phyloP scores from a whole-genome alignment of 352 stramenopile genomes.

The Phytophthora capsici region DNA sequence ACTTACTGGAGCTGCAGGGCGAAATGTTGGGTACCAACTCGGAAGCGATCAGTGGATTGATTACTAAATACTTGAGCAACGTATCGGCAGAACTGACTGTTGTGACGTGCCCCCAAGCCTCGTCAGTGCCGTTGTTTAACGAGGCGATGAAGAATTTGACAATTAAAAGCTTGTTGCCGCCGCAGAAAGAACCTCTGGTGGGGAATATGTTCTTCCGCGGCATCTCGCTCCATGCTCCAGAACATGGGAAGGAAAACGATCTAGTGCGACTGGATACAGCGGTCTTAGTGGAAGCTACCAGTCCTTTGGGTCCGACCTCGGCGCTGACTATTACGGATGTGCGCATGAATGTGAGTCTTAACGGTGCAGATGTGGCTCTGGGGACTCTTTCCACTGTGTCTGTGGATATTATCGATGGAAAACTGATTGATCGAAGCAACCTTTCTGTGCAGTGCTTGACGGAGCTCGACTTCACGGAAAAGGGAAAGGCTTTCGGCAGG shows the following conservation, averaged over 20 bases:
- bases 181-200: constrained; percentile 65
- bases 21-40: constrained; percentile 69
- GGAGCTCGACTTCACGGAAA: constrained; percentile 45
- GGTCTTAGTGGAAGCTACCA: constrained; percentile 73
- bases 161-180: constrained; percentile 68
- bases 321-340: constrained; percentile 64
- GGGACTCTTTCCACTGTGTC: constrained; percentile 57
- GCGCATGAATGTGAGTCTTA: constrained; percentile 67
- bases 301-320: constrained; percentile 67
- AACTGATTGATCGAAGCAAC: constrained; percentile 66
- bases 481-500: constrained; percentile 58
- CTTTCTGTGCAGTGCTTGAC: constrained; percentile 74
- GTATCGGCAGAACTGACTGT: constrained; percentile 59
- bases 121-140: constrained; percentile 75
- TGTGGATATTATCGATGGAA: constrained; percentile 63
- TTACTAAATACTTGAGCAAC: constrained; percentile 80
- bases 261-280: constrained; percentile 51
- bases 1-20: constrained; percentile 70
- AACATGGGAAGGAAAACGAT: constrained; percentile 52
- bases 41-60: constrained; percentile 75
- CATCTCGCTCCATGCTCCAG: constrained; percentile 58
- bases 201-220: constrained; percentile 70
- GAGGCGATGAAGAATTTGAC: constrained; percentile 70
- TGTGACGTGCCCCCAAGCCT: constrained; percentile 68
- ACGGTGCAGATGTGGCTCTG: constrained; percentile 42